These are phyloP conservation scores for Phytophthora uliginosa DNA, from an alignment of 352 stramenopile genomes.

Conservation along the genomic window DNA sequence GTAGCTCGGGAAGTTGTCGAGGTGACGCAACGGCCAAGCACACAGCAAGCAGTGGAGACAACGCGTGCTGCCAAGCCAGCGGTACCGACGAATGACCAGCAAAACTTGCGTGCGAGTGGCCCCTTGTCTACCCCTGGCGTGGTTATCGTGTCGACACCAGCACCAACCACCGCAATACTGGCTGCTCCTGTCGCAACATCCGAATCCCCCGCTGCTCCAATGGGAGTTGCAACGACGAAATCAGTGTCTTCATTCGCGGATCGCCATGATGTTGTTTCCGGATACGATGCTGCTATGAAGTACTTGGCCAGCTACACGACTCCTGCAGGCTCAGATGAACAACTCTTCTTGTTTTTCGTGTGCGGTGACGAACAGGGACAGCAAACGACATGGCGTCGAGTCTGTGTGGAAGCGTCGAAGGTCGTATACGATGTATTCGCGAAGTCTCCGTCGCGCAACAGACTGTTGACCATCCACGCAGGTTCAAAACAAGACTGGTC, in stretches of 20 bases:
- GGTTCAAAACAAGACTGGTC: constrained; percentile 72
- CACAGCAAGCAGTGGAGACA: neutral
- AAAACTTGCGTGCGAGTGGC: constrained; percentile 21
- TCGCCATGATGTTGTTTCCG: constrained; percentile 58
- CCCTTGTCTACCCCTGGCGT: constrained; percentile 16
- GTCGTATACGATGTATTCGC: constrained; percentile 68
- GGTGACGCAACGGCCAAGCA: neutral
- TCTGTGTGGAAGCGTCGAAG: constrained; percentile 57
- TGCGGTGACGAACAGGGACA: constrained; percentile 67
- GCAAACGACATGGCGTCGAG: constrained; percentile 49
- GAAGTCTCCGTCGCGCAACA: constrained; percentile 56
- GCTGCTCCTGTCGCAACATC: constrained; percentile 1
- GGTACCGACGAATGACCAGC: constrained; percentile 1
- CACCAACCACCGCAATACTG: neutral
- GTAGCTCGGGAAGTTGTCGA: constrained; percentile 6
- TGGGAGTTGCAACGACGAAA: neutral
- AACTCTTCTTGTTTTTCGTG: constrained; percentile 79
- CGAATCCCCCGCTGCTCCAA: constrained; percentile 1
- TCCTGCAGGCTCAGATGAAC: constrained; percentile 37
- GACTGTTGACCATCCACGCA: constrained; percentile 67
- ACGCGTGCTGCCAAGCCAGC: neutral
- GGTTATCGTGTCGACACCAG: constrained; percentile 12
- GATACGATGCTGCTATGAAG: constrained; percentile 59
- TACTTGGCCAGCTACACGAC: constrained; percentile 61
- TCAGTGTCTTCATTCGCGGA: constrained; percentile 28